Evolutionary conservation across 495 filamentous ascomycete genomes (phyloP), one percentile per base, ranked within the genome.

Genomic region (Podospora pseudoanserina): DNA sequence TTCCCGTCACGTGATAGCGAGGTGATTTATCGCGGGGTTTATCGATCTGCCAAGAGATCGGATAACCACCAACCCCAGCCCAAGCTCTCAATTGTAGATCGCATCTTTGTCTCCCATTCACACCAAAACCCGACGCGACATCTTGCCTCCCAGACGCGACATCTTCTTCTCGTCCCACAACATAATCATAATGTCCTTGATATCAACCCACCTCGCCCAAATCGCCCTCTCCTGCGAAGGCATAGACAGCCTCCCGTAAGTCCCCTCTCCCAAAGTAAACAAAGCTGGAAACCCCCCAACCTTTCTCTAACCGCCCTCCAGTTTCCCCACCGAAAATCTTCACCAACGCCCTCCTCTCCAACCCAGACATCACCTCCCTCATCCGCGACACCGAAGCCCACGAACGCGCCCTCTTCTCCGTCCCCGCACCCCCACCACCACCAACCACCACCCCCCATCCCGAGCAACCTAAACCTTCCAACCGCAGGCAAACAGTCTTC

Each of bases 301-400:
- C 28, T 28, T 32, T 32, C 30, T 32, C 30, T 32, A 32, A 32
- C 30, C 26, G 23, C 30, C 34, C 26, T 57, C 27, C 72, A 94
- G 92, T 20, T 99, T 99, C 72, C 92, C 86, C 86, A 16, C 92
- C 95, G n/a, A 96, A 92, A 73, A 92, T 94, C 74, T 99, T 98
- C 80, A 96, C 94, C 70, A 97, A 96, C 78, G 92, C 95, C 44
- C 86, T 98, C 56, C 87, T 98, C 62, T 88, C 89, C 66, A 86
- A 87, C 66, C 91, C 91, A 73, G 95, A 99, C 77, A 97, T 99
- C 72, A 97, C 96, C 11, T 86, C 92, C 13, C 78, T 99, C 16
- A 97, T 99, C 72, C 91, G 95, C 66, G 95, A 99, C 78, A 97
- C 94, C 34, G 95, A 99, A 79, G 81, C 88, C 19, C 95, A 99